phyloP scores from a whole-genome alignment of 2,329 filamentous ascomycete species.

The Blumeria graminis region DNA sequence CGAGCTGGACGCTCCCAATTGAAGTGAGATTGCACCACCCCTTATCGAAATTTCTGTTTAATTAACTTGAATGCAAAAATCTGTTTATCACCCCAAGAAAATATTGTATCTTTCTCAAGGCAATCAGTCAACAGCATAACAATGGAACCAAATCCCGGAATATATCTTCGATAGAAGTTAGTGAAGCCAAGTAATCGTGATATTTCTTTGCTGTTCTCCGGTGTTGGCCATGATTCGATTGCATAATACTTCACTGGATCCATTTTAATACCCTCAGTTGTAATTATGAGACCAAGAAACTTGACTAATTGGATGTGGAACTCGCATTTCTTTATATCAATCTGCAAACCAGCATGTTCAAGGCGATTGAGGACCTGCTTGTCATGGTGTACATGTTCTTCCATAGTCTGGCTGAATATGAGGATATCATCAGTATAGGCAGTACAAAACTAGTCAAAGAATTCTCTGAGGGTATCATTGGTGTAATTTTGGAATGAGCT shows the following conservation, averaged over 20 bases:
- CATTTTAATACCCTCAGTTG: background rate
- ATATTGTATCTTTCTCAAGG: background rate
- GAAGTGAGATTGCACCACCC: background rate
- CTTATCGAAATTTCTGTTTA: background rate
- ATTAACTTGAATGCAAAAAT: background rate
- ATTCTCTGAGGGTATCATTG: too few species aligned
- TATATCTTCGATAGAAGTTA: background rate
- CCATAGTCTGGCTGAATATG: constrained; percentile 2
- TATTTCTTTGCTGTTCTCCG: background rate
- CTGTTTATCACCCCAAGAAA: background rate
- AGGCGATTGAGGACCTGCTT: background rate
- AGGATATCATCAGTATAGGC: too few species aligned
- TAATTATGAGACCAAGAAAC: background rate
- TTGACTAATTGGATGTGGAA: background rate
- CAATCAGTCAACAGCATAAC: background rate
- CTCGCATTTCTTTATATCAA: background rate
- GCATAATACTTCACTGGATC: background rate
- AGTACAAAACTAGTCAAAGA: too few species aligned
- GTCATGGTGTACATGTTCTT: background rate
- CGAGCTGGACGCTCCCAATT: background rate
- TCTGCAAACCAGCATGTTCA: background rate
- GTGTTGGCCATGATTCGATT: background rate
- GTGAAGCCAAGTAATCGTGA: background rate
- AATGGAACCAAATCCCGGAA: background rate
- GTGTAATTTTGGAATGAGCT: constrained; percentile 5